These are phyloP conservation scores for Citrullus mucosospermus DNA, from an alignment of 306 rosid species.

Conservation along the genomic window DNA sequence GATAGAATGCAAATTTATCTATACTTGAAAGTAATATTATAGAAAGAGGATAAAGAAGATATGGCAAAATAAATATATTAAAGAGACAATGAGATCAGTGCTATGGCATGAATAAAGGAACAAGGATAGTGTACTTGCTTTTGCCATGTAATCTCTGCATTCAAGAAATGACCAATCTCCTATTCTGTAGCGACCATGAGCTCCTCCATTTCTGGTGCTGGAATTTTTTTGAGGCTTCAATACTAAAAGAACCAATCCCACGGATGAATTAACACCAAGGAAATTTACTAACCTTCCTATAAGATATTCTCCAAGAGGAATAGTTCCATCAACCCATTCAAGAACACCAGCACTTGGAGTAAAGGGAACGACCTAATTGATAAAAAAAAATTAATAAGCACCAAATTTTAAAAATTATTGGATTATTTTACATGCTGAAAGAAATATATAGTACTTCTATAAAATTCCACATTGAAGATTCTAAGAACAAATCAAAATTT, in stretches of 20 bases:
- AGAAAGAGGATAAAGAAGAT: not conserved
- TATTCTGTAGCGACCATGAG: conserved; percentile 72
- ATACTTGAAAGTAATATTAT: not conserved
- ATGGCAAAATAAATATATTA: not conserved
- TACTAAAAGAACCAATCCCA: not conserved
- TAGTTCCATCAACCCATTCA: conserved; percentile 93
- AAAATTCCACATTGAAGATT: too few relatives aligned
- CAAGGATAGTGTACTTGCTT: conserved; percentile 30
- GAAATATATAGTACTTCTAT: not conserved
- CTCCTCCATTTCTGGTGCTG: conserved; percentile 78
- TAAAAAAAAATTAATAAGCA: not conserved
- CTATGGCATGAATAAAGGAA: not conserved
- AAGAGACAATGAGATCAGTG: not conserved
- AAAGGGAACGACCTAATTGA: conserved; percentile 79
- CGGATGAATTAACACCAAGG: not conserved
- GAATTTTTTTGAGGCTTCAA: conserved; percentile 11
- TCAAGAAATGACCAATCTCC: conserved; percentile 71
- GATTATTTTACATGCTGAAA: not conserved
- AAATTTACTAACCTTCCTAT: conserved; percentile 58
- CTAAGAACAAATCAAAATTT: too few relatives aligned
- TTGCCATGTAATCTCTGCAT: conserved; percentile 72
- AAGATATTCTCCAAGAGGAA: conserved; percentile 93
- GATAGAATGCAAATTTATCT: not conserved
- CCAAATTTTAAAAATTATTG: not conserved
- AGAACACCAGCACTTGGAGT: conserved; percentile 99